Conservation (phyloP, 441 rosid species). For the Pelargonium cotyledonis region DNA sequence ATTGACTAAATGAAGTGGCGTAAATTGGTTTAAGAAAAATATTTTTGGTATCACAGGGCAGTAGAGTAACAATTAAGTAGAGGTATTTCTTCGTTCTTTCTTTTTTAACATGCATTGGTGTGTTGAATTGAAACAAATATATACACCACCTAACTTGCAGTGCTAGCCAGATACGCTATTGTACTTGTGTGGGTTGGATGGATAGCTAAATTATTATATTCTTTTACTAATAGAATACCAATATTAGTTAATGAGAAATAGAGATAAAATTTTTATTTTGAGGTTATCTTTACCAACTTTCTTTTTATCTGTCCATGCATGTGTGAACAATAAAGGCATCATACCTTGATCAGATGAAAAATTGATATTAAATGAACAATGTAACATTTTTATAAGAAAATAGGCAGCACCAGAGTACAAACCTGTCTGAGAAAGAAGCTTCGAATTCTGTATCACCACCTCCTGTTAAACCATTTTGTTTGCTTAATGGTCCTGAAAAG, state of each 20-base stretch:
- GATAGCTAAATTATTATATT: neutral
- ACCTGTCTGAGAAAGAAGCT: conserved; percentile 48
- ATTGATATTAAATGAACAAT: neutral
- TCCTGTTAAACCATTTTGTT: conserved; percentile 28
- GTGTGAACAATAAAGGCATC: neutral
- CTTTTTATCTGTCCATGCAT: neutral
- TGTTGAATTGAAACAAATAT: neutral
- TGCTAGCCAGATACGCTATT: neutral
- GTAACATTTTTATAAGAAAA: neutral
- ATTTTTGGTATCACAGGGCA: neutral
- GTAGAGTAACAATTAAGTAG: neutral
- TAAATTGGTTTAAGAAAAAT: neutral
- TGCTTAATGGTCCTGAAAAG: conserved; percentile 31
- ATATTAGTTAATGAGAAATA: neutral
- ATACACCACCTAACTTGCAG: neutral
- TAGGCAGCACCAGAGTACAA: conserved; percentile 1
- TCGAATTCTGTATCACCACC: conserved; percentile 22
- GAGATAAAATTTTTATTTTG: neutral
- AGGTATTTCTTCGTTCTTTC: neutral
- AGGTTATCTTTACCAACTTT: neutral
- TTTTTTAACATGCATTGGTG: neutral
- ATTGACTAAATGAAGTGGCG: neutral
- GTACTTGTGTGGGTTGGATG: neutral
- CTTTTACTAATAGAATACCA: neutral
- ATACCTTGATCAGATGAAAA: neutral